Base-by-base conservation (phyloP, 768 basidiomycete species). In the Cystobasidium onofrii region DNA sequence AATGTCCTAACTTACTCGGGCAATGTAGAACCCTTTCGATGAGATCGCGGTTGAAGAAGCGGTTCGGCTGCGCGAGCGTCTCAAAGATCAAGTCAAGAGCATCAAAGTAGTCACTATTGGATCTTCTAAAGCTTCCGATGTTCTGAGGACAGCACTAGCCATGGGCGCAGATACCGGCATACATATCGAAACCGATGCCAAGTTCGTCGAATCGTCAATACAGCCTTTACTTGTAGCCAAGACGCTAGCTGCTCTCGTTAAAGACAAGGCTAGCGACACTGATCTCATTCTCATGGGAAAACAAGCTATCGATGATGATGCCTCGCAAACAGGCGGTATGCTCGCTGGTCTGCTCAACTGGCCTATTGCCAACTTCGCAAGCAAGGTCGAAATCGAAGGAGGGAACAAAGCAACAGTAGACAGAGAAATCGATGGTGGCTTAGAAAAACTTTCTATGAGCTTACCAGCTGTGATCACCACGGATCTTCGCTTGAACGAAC, bases 1-100 rank as follows among this genome's bases (percentile, higher is more conserved):
- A 64, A 18, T 55, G 34, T 43, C 64, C 64, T 29, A 2, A 44
- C 13, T n/a, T 54, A 27, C 15, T 12, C 25, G 46, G 29, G 34
- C 20, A 18, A 10, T 66, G 6, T 78, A 97, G 94, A 98, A 98
- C 82, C 95, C 96, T 0, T 98, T 97, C 79, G 95, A 98, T 81
- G 96, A 99, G 83, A 98, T 98, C 94, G 95, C 95, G 70, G 90
- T 99, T 69, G 96, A 99, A 83, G 96, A 98, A 81, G 95, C 96
- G 67, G 88, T 97, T 61, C 90, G 92, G 60, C 83, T 97, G n/a
- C 90, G 95, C 41, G 91, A 96, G 80, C 85, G 85, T 71, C 86
- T 88, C 78, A 90, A 90, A 79, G 86, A 87, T 74, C 83, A 83
- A 18, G 87, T 97, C 76, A 88, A 89, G 78, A 88, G 88, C 67